Evolutionary conservation across 2,329 filamentous ascomycete genomes (phyloP).

Genomic region (Curvularia eragrostidis): DNA sequence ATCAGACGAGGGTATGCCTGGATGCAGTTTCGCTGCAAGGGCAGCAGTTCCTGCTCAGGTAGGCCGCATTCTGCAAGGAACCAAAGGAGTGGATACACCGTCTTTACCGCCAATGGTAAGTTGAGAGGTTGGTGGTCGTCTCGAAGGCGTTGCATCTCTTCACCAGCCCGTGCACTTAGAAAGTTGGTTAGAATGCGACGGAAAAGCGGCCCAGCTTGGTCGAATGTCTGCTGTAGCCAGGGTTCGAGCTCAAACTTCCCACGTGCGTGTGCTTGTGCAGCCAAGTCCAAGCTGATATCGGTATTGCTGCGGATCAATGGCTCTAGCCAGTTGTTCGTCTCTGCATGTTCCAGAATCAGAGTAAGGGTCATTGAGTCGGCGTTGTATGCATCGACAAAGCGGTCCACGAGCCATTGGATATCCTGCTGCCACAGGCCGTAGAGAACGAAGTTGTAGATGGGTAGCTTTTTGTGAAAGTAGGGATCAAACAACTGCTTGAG

Average conservation of each 20-base stretch:
- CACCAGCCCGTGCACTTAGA: slow-evolving; percentile 80
- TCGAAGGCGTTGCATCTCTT: slow-evolving; percentile 78
- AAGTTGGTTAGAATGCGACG: slow-evolving; percentile 78
- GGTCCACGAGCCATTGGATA: slow-evolving; percentile 81
- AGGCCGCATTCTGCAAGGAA: slow-evolving; percentile 68
- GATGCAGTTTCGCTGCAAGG: slow-evolving; percentile 85
- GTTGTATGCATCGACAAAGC: slow-evolving; percentile 79
- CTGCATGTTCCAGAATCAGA: slow-evolving; percentile 78
- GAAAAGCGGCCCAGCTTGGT: slow-evolving; percentile 70
- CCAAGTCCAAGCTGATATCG: slow-evolving; percentile 86
- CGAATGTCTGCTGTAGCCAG: slow-evolving; percentile 76
- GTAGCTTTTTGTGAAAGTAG: slow-evolving; percentile 79
- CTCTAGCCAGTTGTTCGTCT: slow-evolving; percentile 83
- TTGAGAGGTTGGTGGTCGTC: slow-evolving; percentile 71
- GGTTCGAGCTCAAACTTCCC: slow-evolving; percentile 79
- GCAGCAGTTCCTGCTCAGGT: slow-evolving; percentile 73
- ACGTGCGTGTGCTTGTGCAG: slow-evolving; percentile 82
- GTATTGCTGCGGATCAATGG: slow-evolving; percentile 79
- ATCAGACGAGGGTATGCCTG: slow-evolving; percentile 92
- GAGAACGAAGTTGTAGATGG: slow-evolving; percentile 85
- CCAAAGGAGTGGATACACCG: slow-evolving; percentile 79
- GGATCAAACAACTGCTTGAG: slow-evolving; percentile 79
- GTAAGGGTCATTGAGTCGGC: slow-evolving; percentile 71
- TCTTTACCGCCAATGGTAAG: slow-evolving; percentile 81
- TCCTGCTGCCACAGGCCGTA: slow-evolving; percentile 93